These are phyloP conservation scores for Tetradesmus lagerheimii DNA, from an alignment of 139 green algal genomes.

Conservation along the genomic window DNA sequence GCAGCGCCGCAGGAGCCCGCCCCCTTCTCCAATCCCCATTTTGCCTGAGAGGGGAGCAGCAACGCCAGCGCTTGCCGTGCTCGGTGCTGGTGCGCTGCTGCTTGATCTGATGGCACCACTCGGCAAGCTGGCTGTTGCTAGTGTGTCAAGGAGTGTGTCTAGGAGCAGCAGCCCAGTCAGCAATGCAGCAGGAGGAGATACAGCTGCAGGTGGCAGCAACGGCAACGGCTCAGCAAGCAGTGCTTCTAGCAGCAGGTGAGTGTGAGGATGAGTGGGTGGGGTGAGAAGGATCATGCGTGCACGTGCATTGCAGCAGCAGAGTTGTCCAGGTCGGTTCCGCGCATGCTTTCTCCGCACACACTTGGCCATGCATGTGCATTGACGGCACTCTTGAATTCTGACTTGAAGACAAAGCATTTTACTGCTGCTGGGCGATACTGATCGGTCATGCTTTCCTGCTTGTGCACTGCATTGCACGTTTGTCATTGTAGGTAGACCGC, in stretches of 20 bases:
- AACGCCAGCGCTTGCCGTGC: constrained; percentile 22
- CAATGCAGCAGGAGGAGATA: not conserved
- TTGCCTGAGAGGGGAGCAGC: constrained; percentile 35
- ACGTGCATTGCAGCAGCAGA: not conserved
- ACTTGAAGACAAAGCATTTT: not conserved
- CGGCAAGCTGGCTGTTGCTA: constrained; percentile 24
- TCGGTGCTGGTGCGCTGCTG: constrained; percentile 24
- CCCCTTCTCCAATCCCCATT: not conserved
- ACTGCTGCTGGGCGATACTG: not conserved
- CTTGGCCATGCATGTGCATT: not conserved
- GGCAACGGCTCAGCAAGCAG: not conserved
- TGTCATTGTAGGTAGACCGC: not conserved
- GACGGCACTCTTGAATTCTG: too few species aligned
- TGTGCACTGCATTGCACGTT: not conserved
- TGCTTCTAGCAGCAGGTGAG: not conserved
- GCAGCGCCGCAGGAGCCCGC: not conserved
- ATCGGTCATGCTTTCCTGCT: not conserved
- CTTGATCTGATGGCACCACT: constrained; percentile 31
- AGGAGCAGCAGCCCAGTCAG: not conserved
- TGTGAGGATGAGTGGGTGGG: not conserved
- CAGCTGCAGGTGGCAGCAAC: not conserved
- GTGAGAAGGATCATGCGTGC: not conserved
- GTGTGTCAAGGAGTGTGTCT: not conserved
- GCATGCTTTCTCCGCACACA: not conserved
- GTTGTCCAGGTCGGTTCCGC: too few species aligned